Base-by-base conservation (phyloP, 495 filamentous ascomycete species). In the Cudoniella acicularis region DNA sequence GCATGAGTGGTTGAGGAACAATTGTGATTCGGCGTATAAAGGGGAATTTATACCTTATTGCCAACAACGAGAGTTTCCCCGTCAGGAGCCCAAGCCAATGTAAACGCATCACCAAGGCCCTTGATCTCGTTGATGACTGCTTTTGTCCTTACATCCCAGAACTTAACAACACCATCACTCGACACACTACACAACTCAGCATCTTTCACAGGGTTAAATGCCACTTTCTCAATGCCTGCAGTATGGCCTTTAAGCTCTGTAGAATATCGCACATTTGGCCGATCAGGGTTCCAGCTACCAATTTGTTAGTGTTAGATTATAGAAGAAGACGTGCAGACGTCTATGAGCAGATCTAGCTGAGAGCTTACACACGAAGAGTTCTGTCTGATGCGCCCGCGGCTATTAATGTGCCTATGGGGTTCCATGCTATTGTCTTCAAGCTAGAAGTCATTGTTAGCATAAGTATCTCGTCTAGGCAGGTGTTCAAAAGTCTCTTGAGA, bases 81-180 rank as follows among this genome's bases (percentile, higher is more conserved):
- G 67, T 94, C 88, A n/a, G 91, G 91, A 52, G 81, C 83, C 92
- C 94, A 98, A 4, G 86, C 87, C 53, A 96, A 76, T 13, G 85
- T 89, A 60, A 95, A 89, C 9, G 90, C 88, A 68, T 89, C 87
- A 6, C 90, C 91, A 27, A 87, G 85, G n/a, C 89, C 83, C 69
- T 89, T 90, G 1, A 92, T 76, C 59, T 88, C 88, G 64, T 90
- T 91, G 36, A 90, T 81, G 54, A 88, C 90, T 3, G 77, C 71
- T 71, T 91, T 93, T 21, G 82, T 89, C 61, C 92, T 81, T 17
- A 96, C 90, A 59, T 98, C 95, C 94, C 94, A 98, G 62, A 98
- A 85, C 59, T 88, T 84, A 59, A 96, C 88, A 16, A 87, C 86
- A 0, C 92, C 92, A 70, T 98, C 94, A 10, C 77, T 81, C 21